Conservation (phyloP, 768 basidiomycete species). For the Coprinopsis sp. region DNA sequence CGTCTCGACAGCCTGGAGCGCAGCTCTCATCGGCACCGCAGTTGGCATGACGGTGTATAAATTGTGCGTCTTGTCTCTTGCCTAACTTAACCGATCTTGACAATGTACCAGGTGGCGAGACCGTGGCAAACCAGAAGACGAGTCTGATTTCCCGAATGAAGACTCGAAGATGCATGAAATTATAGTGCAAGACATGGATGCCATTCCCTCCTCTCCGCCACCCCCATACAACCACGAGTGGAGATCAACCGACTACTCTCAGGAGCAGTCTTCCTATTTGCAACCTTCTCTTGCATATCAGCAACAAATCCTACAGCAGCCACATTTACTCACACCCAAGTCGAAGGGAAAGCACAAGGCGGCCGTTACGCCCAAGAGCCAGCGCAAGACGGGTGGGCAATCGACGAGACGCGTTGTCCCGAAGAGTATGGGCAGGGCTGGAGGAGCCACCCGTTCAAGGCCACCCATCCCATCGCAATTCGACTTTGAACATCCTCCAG, state of each 20-base stretch:
- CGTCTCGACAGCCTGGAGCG: conserved; percentile 78
- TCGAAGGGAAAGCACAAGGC: background rate
- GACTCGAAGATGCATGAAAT: background rate
- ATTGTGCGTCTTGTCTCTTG: conserved; percentile 49
- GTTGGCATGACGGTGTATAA: conserved; percentile 85
- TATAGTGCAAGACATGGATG: background rate
- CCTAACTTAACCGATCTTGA: conserved; percentile 6
- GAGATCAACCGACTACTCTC: conserved; percentile 32
- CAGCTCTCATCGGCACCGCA: conserved; percentile 81
- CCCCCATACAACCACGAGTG: conserved; percentile 63
- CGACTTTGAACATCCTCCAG: conserved; percentile 28
- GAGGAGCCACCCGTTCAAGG: conserved; percentile 23
- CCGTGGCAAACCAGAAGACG: conserved; percentile 48
- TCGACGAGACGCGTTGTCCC: too few species aligned
- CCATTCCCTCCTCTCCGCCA: conserved; percentile 47
- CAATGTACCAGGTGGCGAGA: conserved; percentile 61
- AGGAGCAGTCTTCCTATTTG: too few species aligned
- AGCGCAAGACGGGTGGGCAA: background rate
- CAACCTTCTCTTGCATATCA: too few species aligned
- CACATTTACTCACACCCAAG: background rate
- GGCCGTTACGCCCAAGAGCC: conserved; percentile 5
- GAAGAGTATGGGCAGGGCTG: too few species aligned
- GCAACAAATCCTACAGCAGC: too few species aligned
- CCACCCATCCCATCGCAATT: conserved; percentile 35
- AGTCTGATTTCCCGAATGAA: background rate